These are phyloP conservation scores for Phytophthora tubulina DNA, from an alignment of 352 stramenopile genomes.

Conservation along the genomic window DNA sequence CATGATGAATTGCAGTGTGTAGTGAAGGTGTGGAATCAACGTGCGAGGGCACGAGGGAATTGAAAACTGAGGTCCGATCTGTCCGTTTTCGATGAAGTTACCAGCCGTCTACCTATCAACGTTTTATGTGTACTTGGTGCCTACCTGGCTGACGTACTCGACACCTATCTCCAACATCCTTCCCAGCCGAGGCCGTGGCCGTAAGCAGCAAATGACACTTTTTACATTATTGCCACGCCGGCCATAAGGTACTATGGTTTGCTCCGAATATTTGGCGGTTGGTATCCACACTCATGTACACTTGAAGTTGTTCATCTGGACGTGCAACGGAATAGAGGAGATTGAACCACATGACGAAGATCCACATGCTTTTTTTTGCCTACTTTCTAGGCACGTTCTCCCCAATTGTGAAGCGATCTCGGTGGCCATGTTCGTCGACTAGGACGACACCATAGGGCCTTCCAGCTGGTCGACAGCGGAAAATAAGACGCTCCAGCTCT, in stretches of 20 bases:
- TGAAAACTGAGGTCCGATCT: constrained; percentile 34
- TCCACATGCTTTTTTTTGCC: constrained; percentile 13
- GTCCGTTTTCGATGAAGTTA: constrained; percentile 29
- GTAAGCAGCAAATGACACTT: constrained; percentile 26
- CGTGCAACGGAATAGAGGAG: constrained; percentile 25
- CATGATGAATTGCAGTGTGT: constrained; percentile 21
- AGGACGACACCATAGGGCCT: constrained; percentile 22
- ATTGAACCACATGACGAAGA: constrained; percentile 19
- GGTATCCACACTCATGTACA: constrained; percentile 9
- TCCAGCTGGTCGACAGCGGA: constrained; percentile 31
- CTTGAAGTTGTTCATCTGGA: constrained; percentile 26
- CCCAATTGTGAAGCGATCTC: constrained; percentile 1
- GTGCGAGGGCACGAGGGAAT: constrained; percentile 43
- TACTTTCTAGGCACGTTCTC: constrained; percentile 22
- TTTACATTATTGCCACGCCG: constrained; percentile 36
- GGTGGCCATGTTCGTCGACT: constrained; percentile 13
- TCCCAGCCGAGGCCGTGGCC: constrained; percentile 29
- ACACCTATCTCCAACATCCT: constrained; percentile 42
- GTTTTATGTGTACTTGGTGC: constrained; percentile 12
- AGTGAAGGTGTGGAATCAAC: constrained; percentile 31
- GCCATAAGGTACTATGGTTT: constrained; percentile 25
- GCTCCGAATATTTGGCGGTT: constrained; percentile 30
- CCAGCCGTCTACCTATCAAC: constrained; percentile 7
- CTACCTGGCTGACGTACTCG: constrained; percentile 32
- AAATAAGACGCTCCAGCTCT: constrained; percentile 39